Evolutionary conservation across 192 early-diverging fungal genomes (phyloP).

Genomic region (Gonapodya prolifera): DNA sequence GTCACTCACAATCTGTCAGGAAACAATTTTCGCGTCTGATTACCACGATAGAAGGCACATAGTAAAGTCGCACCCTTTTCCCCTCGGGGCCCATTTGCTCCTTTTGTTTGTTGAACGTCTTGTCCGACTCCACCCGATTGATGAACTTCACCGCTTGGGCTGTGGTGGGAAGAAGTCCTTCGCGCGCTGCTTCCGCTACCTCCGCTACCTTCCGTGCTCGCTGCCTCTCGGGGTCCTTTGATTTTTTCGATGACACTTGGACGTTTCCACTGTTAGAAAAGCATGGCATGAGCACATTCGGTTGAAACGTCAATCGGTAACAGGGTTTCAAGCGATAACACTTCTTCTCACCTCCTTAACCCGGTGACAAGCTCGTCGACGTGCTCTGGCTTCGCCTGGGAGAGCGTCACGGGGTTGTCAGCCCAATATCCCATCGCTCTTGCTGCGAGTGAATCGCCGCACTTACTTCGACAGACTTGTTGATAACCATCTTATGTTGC

Average conservation of each 20-base stretch:
- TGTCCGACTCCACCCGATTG: constrained; percentile 19
- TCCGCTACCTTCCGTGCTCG: not conserved
- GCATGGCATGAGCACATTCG: too few relatives aligned
- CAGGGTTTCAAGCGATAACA: too few relatives aligned
- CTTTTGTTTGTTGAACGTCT: constrained; percentile 13
- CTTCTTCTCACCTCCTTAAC: not conserved
- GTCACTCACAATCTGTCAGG: constrained; percentile 20
- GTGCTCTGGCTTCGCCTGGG: not conserved
- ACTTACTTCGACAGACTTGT: too few relatives aligned
- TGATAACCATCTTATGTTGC: too few relatives aligned
- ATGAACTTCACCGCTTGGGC: constrained; percentile 20
- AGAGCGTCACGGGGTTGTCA: too few relatives aligned
- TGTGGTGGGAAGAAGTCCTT: constrained; percentile 33
- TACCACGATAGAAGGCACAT: too few relatives aligned
- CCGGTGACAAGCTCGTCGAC: not conserved
- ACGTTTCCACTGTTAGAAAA: not conserved
- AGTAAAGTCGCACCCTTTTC: constrained; percentile 19
- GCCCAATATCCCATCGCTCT: too few relatives aligned
- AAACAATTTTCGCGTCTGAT: too few relatives aligned
- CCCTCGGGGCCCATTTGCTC: constrained; percentile 27
- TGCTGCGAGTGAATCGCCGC: too few relatives aligned
- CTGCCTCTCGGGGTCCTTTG: not conserved
- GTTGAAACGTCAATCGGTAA: too few relatives aligned
- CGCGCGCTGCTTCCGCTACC: constrained; percentile 1
- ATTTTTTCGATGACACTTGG: not conserved